Conservation (phyloP, 768 basidiomycete genomes). For the Boletus rubroflammeus region DNA sequence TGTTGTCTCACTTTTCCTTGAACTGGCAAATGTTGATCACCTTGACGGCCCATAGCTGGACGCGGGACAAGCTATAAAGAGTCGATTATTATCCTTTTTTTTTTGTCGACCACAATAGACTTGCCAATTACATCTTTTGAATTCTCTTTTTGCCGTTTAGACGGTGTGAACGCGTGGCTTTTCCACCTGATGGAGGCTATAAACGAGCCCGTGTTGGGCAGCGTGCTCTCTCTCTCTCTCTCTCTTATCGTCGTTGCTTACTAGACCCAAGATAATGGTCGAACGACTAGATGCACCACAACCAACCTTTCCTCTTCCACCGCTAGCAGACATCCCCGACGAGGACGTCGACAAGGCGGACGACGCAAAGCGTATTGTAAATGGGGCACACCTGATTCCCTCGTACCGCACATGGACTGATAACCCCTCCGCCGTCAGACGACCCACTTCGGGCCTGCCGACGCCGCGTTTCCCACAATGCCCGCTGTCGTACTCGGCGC, state of each 20-base stretch:
- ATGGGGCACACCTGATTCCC: neutral
- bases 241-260: neutral
- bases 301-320: constrained; percentile 37
- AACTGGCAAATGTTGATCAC: neutral
- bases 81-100: neutral
- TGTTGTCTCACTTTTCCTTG: constrained; percentile 1
- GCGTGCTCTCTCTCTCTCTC: neutral
- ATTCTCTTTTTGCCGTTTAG: neutral
- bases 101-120: constrained; percentile 12
- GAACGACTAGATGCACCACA: constrained; percentile 41
- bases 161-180: constrained; percentile 1
- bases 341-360: constrained; percentile 38
- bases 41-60: constrained; percentile 51
- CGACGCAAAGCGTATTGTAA: constrained; percentile 34
- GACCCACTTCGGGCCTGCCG: constrained; percentile 28
- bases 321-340: constrained; percentile 41
- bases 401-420: constrained; percentile 5
- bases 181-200: constrained; percentile 4
- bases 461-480: constrained; percentile 32
- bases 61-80: constrained; percentile 63
- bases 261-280: constrained; percentile 32
- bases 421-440: constrained; percentile 17
- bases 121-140: constrained; percentile 18
- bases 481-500: constrained; percentile 67
- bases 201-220: neutral